Base-by-base conservation (phyloP, 768 basidiomycete genomes). In the Peribolospora baueri region DNA sequence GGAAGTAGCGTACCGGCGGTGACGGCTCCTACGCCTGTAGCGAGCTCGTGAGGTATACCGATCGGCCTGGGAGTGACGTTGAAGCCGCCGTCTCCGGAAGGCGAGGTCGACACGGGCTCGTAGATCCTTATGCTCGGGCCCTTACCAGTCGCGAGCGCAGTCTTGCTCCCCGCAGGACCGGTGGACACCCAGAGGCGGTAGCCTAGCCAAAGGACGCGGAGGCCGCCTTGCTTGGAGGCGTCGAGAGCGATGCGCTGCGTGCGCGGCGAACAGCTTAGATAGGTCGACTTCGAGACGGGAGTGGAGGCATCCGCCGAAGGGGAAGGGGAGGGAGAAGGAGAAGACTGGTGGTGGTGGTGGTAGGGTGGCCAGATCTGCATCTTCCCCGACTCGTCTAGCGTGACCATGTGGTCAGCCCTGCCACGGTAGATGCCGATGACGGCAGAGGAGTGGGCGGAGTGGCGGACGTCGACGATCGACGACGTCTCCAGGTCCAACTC, bases 311-410 rank as follows among this genome's bases (percentile, higher is more conserved):
- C 38, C 36, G 42, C 47, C 53, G 48, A 42, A 55, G 40, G 54
- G 53, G 43, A 48, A 53, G 53, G 9, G 37, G 10, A 4, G 42
- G 46, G 41, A 5, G 41, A 3, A 46, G 42, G 25, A 42, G 38
- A 48, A 54, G 40, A 13, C 53, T 25, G 43, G 3, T 46, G 46
- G 40, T 14, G 11, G 42, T 7, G 5, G 46, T 38, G 42, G 5
- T 47, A 42, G 41, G n/a, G 45, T 36, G 42, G 63, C 68, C 81
- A 97, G 3, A 88, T 72, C 7, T 84, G 72, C 3, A 76, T 71
- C 66, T 95, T 95, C 7, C 91, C 90, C 1, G 67, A 70, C 48
- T 91, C 90, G 65, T 95, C 90, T 8, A 90, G 65, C 0, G 81
- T 78, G 56, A 91, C 67, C 79, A 95, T 83, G 38, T 71, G 70